Evolutionary conservation across 1,139 yeast species (phyloP), one percentile per base, ranked within the genome.

Genomic region (Schwanniomyces etchellsii): DNA sequence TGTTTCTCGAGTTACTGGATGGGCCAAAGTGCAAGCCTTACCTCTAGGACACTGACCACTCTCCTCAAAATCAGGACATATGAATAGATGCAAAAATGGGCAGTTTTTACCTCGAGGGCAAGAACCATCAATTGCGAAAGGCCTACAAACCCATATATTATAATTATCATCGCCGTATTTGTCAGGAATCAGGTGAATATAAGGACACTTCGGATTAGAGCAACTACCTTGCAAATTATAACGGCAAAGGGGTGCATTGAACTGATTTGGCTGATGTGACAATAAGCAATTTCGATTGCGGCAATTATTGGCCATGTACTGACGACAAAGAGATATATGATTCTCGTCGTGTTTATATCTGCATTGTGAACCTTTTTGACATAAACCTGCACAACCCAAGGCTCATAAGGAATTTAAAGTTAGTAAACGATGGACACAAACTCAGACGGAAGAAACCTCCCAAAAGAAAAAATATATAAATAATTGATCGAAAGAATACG

Each of bases 51-150:
- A 83, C 14, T 43, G 47, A 10, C 82, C 82, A 14, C 61, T 59
- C 37, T 74, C 77, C 39, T 74, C 80, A 42, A 67, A 75, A 46
- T 82, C 91, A 0, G 94, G 93, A 51, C 94, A 83, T 35, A 73
- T 74, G 43, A 63, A 69, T 7, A 60, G 56, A 50, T 83, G 95
- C 25, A 70, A 53, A 34, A 72, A 66, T 4, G 69, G 64, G 50
- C 94, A 83, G 23, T 49, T 44, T 14, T 54, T 48, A 0, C 94
- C 95, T 23, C 73, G 50, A 17, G 60, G 70, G 52, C 95, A 83
- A 56, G 73, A 81, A 1, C 91, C 89, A 5, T 73, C 72, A 21
- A 77, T 46, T 2, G 89, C 70, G 59, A 84, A 84, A 20, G 73
- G 77, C 18, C 84, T 62, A 45, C 94, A 83, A 0, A 75, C 60